Evolutionary conservation across 2,329 filamentous ascomycete species (phyloP).

Genomic region (Helotiales sp.): DNA sequence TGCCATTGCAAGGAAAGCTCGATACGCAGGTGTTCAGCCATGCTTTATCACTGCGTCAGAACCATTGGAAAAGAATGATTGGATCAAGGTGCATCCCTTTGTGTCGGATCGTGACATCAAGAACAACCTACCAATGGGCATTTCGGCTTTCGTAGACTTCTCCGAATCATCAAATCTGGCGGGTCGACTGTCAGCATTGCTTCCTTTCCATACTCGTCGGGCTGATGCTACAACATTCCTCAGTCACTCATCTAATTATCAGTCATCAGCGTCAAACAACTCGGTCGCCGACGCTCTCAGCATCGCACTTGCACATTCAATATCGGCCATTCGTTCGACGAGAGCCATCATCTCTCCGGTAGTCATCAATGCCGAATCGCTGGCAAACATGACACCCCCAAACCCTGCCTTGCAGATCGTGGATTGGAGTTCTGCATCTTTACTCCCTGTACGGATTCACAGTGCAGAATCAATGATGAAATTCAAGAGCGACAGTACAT

Average conservation of each 20-base stretch:
- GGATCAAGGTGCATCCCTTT: constrained; percentile 3
- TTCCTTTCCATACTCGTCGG: constrained; percentile 2
- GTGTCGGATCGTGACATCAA: constrained; percentile 8
- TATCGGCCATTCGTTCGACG: constrained; percentile 2
- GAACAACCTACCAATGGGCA: neutral
- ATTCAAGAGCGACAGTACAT: constrained; percentile 39
- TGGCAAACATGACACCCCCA: neutral
- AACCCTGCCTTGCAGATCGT: constrained; percentile 5
- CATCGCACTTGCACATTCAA: constrained; percentile 11
- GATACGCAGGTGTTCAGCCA: neutral
- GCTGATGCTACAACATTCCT: neutral
- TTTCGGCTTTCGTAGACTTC: constrained; percentile 12
- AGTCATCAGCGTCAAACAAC: neutral
- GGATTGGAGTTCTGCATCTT: constrained; percentile 7
- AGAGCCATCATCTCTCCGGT: neutral
- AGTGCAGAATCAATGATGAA: constrained; percentile 10
- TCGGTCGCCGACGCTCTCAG: constrained; percentile 9
- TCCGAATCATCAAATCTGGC: neutral
- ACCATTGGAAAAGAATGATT: neutral
- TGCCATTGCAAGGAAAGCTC: constrained; percentile 3
- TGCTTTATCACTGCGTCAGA: constrained; percentile 10
- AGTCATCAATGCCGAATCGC: neutral
- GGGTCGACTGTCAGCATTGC: neutral
- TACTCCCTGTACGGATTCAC: neutral
- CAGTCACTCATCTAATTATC: neutral